Conservation (phyloP, 768 basidiomycete species). For the Cantharellus anzutake region DNA sequence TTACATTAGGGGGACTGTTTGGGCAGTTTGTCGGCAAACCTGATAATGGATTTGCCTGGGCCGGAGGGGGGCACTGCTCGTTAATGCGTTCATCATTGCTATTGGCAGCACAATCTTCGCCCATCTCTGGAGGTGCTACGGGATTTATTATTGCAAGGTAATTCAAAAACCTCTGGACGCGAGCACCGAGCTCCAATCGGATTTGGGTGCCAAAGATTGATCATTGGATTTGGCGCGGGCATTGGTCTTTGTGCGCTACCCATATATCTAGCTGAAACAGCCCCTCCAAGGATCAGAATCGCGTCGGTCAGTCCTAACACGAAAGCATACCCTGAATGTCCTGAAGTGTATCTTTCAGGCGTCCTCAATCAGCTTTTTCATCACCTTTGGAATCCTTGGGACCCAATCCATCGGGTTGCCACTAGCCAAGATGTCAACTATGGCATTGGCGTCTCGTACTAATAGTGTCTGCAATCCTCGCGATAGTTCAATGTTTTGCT, state of each 20-base stretch:
- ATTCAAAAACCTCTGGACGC: neutral
- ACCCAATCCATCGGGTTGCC: constrained; percentile 58
- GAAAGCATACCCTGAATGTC: neutral
- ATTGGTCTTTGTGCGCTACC: constrained; percentile 15
- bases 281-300: constrained; percentile 17
- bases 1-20: constrained; percentile 75
- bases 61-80: constrained; percentile 42
- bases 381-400: constrained; percentile 55
- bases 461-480: neutral
- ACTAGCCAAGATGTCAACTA: neutral
- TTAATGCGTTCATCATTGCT: constrained; percentile 36
- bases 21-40: constrained; percentile 51
- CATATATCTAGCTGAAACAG: constrained; percentile 18
- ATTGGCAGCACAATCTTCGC: constrained; percentile 33
- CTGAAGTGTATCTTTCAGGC: constrained; percentile 3
- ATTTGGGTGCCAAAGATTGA: neutral
- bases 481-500: neutral
- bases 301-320: constrained; percentile 10
- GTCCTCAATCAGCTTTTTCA: constrained; percentile 14
- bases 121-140: constrained; percentile 2
- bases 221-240: constrained; percentile 7
- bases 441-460: neutral
- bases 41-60: constrained; percentile 53
- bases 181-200: neutral
- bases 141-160: constrained; percentile 7